Base-by-base conservation (phyloP, 75 land plant genomes). In the Pseudotsuga menziesii region DNA sequence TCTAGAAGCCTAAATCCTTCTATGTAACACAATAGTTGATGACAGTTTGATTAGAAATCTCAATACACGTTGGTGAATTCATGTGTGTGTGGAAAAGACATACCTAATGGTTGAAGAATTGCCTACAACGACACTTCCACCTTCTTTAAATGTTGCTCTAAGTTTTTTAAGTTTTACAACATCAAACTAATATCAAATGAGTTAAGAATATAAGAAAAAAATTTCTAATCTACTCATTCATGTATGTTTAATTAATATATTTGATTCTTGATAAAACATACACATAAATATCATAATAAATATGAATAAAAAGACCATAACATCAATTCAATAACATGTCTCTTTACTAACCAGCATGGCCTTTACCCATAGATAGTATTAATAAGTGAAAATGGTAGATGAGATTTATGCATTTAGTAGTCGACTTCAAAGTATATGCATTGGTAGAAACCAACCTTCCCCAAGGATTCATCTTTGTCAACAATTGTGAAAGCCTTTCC, bases 121-220 rank as follows among this genome's bases (percentile, higher is more conserved):
- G 19, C 99, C 97, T 35, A 97, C 96, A 79, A 97, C 91, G n/a
- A 93, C 99, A 80, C 91, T 72, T 67, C 99, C 97, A n/a, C 86
- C 89, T 60, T 85, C 86, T 83, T 96, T 96, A 66, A 96, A 96
- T 67, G 91, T 91, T 36, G 97, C 94, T 75, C 94, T 77, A 39
- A 96, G 93, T 81, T 96, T 91, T 82, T 85, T 88, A 64, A 96
- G 69, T 62, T 91, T 96, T 41, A 77, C 90, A 44, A 94, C 85
- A 85, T 96, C 94, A 84, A 96, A 88, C 96, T 95, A 79, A 25
- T 61, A 79, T 36, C 25, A 59, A 80, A 58, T 2, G 12, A 35
- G 58, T n/a, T 58, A 57, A 78, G 75, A 78, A 66, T 78, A 78
- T 20, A 20, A 41, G 29, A 26, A 27, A 26, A 23, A 73, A 11